Evolutionary conservation across 208 protist species (phyloP).

Genomic region (Acanthamoeba sp.): DNA sequence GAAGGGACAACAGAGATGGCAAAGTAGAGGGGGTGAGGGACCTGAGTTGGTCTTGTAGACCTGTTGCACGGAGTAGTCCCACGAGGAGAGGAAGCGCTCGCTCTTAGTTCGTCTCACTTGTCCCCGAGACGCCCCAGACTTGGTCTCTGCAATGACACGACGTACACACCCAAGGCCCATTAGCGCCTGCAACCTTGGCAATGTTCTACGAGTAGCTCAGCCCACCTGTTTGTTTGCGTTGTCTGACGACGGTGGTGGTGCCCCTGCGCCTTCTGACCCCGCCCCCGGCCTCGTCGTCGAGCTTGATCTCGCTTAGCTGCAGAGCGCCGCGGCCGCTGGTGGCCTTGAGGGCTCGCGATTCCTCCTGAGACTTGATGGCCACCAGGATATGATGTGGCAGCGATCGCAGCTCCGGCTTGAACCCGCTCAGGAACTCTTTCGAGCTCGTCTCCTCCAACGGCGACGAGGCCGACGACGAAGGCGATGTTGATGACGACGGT

Average conservation of each 20-base stretch:
- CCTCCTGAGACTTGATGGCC: slow-evolving; percentile 30
- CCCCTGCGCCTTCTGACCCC: background rate
- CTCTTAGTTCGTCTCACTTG: background rate
- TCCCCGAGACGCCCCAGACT: background rate
- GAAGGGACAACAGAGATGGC: too few relatives aligned
- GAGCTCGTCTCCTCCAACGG: too few relatives aligned
- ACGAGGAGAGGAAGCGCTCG: slow-evolving; percentile 13
- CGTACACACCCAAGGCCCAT: too few relatives aligned
- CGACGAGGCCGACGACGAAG: too few relatives aligned
- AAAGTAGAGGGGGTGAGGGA: too few relatives aligned
- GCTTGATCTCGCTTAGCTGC: background rate
- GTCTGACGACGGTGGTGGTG: too few relatives aligned
- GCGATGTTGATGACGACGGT: too few relatives aligned
- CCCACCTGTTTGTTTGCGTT: too few relatives aligned
- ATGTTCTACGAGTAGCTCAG: too few relatives aligned
- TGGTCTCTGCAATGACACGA: background rate
- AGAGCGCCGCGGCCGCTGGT: background rate
- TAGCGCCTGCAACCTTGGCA: too few relatives aligned
- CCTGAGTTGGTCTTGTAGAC: slow-evolving; percentile 4
- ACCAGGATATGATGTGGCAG: background rate
- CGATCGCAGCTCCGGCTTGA: slow-evolving; percentile 24
- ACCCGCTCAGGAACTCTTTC: background rate
- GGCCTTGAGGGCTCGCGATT: background rate
- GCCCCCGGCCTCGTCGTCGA: background rate
- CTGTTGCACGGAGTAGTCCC: slow-evolving; percentile 25